These are phyloP conservation scores for Termitomyces sp. DNA, from an alignment of 768 basidiomycete genomes.

Conservation along the genomic window DNA sequence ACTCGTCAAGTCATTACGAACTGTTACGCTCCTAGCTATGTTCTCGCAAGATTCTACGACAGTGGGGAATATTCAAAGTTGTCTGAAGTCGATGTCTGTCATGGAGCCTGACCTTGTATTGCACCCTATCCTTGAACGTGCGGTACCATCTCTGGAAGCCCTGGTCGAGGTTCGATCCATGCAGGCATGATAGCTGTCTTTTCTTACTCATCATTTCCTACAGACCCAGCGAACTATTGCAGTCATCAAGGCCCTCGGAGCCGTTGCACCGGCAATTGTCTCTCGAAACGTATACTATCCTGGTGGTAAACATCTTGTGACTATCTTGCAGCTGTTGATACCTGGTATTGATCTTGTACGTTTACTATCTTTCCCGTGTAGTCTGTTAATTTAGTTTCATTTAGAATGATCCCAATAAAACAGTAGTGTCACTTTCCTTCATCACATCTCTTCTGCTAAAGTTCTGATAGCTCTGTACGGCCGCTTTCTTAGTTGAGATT, in stretches of 20 bases:
- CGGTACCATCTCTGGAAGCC: constrained; percentile 84
- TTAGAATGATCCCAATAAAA: constrained; percentile 79
- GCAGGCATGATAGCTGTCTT: background rate
- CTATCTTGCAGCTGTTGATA: constrained; percentile 76
- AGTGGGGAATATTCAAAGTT: constrained; percentile 73
- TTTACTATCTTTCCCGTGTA: constrained; percentile 4
- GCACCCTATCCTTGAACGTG: constrained; percentile 77
- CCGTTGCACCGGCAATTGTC: constrained; percentile 78
- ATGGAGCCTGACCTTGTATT: constrained; percentile 88
- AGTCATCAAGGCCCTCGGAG: constrained; percentile 81
- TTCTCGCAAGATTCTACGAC: constrained; percentile 82
- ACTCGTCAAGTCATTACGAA: constrained; percentile 78
- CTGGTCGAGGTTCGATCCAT: constrained; percentile 65
- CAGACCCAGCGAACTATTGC: constrained; percentile 85
- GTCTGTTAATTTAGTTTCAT: background rate
- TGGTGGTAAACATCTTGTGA: constrained; percentile 79
- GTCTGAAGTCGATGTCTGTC: constrained; percentile 77
- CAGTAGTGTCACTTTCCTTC: constrained; percentile 40
- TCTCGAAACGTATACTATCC: constrained; percentile 76
- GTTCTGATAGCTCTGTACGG: constrained; percentile 59
- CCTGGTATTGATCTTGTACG: constrained; percentile 85
- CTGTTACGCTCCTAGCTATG: constrained; percentile 84
- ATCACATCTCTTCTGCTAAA: constrained; percentile 10
- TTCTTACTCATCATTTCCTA: background rate
- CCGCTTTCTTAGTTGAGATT: constrained; percentile 71